These are phyloP conservation scores for Magnolia sinica DNA, from an alignment of 164 flowering plant species.

Conservation along the genomic window DNA sequence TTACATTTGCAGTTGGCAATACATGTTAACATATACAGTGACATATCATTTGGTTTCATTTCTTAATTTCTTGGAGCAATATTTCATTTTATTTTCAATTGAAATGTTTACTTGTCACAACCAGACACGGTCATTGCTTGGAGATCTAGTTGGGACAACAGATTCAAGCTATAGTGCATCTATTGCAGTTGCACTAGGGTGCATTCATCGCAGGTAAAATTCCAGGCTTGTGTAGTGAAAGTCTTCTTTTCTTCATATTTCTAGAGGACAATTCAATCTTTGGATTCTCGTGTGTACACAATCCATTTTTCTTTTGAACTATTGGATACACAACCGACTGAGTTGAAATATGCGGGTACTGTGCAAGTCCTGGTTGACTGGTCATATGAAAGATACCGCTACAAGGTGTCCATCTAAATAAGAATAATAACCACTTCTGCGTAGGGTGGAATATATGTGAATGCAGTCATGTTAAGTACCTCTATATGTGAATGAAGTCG, in stretches of 20 bases:
- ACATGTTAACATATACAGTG: too few relatives aligned
- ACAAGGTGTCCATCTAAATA: too few relatives aligned
- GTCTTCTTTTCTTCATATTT: background rate
- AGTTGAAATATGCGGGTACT: background rate
- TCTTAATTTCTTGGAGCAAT: too few relatives aligned
- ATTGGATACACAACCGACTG: background rate
- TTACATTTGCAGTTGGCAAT: too few relatives aligned
- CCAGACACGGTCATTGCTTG: conserved; percentile 67
- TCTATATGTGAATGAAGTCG: too few relatives aligned
- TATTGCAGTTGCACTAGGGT: conserved; percentile 85
- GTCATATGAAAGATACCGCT: too few relatives aligned
- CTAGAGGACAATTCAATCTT: background rate
- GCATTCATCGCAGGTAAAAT: conserved; percentile 85
- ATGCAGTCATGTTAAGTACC: too few relatives aligned
- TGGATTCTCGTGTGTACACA: background rate
- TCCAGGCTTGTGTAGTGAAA: background rate
- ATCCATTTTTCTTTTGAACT: too few relatives aligned
- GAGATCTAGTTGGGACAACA: conserved; percentile 52
- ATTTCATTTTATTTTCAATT: background rate
- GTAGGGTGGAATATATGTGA: too few relatives aligned
- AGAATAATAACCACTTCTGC: too few relatives aligned
- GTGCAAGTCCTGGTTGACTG: background rate
- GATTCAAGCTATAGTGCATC: conserved; percentile 79
- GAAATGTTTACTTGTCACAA: conserved; percentile 14
- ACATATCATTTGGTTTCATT: too few relatives aligned